These are phyloP conservation scores for Dalbergia cultrata DNA, from an alignment of 306 rosid species.

Conservation along the genomic window DNA sequence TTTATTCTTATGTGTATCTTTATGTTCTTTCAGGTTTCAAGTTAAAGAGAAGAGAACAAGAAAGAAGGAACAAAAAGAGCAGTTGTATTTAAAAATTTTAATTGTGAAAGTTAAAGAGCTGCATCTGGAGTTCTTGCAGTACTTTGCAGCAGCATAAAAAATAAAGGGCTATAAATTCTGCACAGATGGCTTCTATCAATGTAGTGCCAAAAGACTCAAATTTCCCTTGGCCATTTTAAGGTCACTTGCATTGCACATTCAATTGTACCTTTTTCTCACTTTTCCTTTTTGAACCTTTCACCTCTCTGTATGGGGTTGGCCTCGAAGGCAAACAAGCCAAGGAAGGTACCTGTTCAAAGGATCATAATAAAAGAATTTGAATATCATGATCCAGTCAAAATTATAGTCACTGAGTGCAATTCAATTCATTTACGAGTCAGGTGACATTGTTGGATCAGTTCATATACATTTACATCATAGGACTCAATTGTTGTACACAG, in stretches of 20 bases:
- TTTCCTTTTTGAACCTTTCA: constrained; percentile 41
- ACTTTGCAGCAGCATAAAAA: constrained; percentile 47
- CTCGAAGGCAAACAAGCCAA: constrained; percentile 47
- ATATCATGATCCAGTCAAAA: constrained; percentile 37
- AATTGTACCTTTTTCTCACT: constrained; percentile 39
- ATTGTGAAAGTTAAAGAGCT: constrained; percentile 43
- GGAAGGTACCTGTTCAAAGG: constrained; percentile 54
- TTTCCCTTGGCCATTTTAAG: constrained; percentile 38
- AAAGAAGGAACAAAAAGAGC: constrained; percentile 57
- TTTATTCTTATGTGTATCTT: constrained; percentile 41
- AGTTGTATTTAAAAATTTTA: constrained; percentile 45
- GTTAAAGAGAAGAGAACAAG: constrained; percentile 63
- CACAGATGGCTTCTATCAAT: constrained; percentile 40
- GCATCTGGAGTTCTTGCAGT: constrained; percentile 48
- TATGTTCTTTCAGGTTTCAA: constrained; percentile 49
- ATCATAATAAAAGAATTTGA: background rate
- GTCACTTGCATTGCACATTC: constrained; percentile 32
- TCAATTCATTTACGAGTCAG: constrained; percentile 46
- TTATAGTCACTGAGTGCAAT: constrained; percentile 31
- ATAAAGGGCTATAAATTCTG: background rate
- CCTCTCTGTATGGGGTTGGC: constrained; percentile 45
- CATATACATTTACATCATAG: too few species aligned
- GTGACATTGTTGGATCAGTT: too few species aligned
- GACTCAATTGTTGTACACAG: too few species aligned
- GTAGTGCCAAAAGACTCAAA: constrained; percentile 36